A percentile compares a stretch with the other conserved stretches of the same genome.
Evolutionary conservation across 805 yeast species (phyloP).

Genomic region (Limtongozyma cylindracea): DNA sequence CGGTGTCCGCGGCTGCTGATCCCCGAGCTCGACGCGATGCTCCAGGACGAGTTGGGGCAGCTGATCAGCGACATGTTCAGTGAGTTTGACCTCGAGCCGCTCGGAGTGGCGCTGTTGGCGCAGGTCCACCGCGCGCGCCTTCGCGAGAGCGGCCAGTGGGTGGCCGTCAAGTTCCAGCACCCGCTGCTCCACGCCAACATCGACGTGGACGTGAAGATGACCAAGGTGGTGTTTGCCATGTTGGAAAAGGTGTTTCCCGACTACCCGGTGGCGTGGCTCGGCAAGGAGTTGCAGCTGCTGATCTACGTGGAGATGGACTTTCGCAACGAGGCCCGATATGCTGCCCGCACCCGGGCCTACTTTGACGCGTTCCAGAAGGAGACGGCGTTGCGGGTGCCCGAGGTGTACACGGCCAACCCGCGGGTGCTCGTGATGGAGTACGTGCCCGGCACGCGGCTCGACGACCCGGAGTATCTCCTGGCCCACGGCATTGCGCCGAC

Average conservation of each 20-base stretch:
- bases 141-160: slow-evolving; percentile 31
- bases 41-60: slow-evolving; percentile 37
- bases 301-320: slow-evolving; percentile 85
- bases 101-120: slow-evolving; percentile 91
- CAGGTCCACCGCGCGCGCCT: slow-evolving; percentile 75
- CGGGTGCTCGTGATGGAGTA: slow-evolving; percentile 77
- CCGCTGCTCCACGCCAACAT: slow-evolving; percentile 73
- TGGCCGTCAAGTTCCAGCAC: slow-evolving; percentile 90
- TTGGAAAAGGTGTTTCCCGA: slow-evolving; percentile 74
- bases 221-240: slow-evolving; percentile 46
- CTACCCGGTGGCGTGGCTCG: slow-evolving; percentile 85
- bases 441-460: slow-evolving; percentile 62
- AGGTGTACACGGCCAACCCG: slow-evolving; percentile 33
- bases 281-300: slow-evolving; percentile 72
- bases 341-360: slow-evolving; percentile 39
- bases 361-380: slow-evolving; percentile 25
- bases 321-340: slow-evolving; percentile 64
- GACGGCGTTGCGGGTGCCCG: slow-evolving; percentile 68
- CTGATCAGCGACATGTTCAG: slow-evolving; percentile 35
- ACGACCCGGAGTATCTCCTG: slow-evolving; percentile 41
- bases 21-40: slow-evolving; percentile 44
- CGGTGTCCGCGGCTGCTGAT: slow-evolving; percentile 62
- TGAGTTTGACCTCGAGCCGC: slow-evolving; percentile 45
- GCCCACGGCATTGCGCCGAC: slow-evolving; percentile 40
- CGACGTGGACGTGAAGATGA: slow-evolving; percentile 68